A percentile compares a stretch with the other conserved stretches of the same genome.
These are phyloP conservation scores for Stellera chamaejasme DNA, from an alignment of 345 rosid genomes.

Conservation along the genomic window DNA sequence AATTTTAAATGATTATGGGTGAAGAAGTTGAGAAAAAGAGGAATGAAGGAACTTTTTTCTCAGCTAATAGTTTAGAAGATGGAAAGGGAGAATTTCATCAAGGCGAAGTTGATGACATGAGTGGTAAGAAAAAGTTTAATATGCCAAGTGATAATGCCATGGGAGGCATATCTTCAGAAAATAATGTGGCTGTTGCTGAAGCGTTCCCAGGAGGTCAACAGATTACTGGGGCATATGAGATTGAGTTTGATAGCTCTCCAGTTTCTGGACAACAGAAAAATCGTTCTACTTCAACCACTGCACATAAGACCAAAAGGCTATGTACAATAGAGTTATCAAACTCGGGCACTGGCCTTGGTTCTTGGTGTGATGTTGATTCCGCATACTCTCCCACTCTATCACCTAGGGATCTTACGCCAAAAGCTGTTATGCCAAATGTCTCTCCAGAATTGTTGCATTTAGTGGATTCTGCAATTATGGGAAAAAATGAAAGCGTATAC, in stretches of 20 bases:
- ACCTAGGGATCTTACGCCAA: constrained; percentile 58
- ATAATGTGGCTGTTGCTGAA: constrained; percentile 38
- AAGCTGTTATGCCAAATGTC: constrained; percentile 74
- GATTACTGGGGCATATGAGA: constrained; percentile 22
- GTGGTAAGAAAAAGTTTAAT: constrained; percentile 1
- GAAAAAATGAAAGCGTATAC: constrained; percentile 83
- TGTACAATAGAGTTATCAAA: constrained; percentile 33
- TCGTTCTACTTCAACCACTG: constrained; percentile 45
- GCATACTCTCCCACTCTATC: constrained; percentile 54
- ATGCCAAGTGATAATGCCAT: constrained; percentile 17
- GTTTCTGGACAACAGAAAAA: constrained; percentile 29
- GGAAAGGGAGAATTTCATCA: constrained; percentile 27
- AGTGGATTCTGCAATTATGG: constrained; percentile 99
- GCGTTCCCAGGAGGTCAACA: constrained; percentile 23
- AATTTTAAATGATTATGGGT: constrained; percentile 37
- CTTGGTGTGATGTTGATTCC: constrained; percentile 34
- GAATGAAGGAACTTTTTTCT: constrained; percentile 26
- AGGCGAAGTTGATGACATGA: constrained; percentile 20
- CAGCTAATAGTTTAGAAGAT: constrained; percentile 27
- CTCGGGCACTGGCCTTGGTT: constrained; percentile 38
- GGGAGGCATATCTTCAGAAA: constrained; percentile 71
- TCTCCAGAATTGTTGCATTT: constrained; percentile 96
- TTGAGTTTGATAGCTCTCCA: constrained; percentile 28
- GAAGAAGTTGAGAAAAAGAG: constrained; percentile 64
- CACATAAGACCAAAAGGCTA: constrained; percentile 36